Evolutionary conservation across 2,329 filamentous ascomycete species (phyloP).

Genomic region (Lojkania enalia): DNA sequence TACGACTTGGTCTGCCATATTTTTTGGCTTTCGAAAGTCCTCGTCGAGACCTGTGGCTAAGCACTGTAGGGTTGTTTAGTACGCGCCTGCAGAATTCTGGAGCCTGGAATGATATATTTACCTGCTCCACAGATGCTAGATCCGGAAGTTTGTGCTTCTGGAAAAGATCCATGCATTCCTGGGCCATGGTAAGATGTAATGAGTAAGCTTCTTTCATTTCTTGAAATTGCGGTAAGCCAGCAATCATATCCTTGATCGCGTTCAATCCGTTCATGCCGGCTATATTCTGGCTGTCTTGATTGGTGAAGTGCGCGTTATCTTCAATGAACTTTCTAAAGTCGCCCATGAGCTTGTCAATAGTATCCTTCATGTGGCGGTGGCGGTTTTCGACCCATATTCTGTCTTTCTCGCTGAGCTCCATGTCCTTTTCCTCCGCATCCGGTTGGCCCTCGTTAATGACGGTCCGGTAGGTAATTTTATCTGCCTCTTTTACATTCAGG

Average conservation of each 20-base stretch:
- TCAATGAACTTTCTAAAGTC: conserved; percentile 92
- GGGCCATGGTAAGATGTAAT: conserved; percentile 92
- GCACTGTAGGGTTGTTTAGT: conserved; percentile 51
- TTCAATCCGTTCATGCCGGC: conserved; percentile 85
- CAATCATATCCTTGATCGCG: conserved; percentile 96
- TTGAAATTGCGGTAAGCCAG: conserved; percentile 89
- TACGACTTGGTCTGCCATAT: conserved; percentile 81
- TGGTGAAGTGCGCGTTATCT: conserved; percentile 89
- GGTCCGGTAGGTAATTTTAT: conserved; percentile 85
- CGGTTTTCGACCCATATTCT: conserved; percentile 94
- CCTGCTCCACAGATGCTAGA: conserved; percentile 83
- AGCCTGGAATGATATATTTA: too few relatives aligned
- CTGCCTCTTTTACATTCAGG: conserved; percentile 81
- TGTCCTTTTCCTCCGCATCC: conserved; percentile 79
- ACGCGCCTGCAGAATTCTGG: not conserved
- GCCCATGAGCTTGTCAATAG: conserved; percentile 86
- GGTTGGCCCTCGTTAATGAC: conserved; percentile 72
- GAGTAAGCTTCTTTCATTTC: conserved; percentile 95
- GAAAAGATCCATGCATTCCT: conserved; percentile 95
- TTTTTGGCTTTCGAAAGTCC: conserved; percentile 87
- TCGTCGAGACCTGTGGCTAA: conserved; percentile 92
- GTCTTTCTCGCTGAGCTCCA: conserved; percentile 89
- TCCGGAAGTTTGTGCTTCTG: conserved; percentile 83
- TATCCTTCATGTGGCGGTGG: conserved; percentile 97
- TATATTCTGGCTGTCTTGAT: conserved; percentile 67